Evolutionary conservation across 768 basidiomycete species (phyloP).

Genomic region (Termitomyces eurrhizus): DNA sequence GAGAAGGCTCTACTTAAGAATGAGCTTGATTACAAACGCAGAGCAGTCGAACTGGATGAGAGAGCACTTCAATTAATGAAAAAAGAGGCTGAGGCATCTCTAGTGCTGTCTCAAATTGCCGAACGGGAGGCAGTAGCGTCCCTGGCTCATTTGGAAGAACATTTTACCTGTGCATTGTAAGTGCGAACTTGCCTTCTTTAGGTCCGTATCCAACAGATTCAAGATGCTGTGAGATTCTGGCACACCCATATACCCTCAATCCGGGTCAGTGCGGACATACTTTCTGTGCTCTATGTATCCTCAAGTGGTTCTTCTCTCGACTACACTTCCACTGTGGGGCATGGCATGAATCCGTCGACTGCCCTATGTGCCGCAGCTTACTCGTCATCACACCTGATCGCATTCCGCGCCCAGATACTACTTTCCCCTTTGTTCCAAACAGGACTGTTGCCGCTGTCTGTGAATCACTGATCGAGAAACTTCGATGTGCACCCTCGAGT

Average conservation of each 20-base stretch:
- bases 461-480: constrained; percentile 48
- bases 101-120: constrained; percentile 37
- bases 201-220: neutral
- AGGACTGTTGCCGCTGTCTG: constrained; percentile 50
- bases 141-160: constrained; percentile 55
- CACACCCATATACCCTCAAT: constrained; percentile 53
- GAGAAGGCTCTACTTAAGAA: constrained; percentile 31
- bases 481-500: constrained; percentile 32
- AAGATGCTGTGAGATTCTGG: constrained; percentile 67
- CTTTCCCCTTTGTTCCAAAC: constrained; percentile 65
- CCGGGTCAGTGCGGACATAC: constrained; percentile 62
- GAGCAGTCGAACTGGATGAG: constrained; percentile 35
- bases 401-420: constrained; percentile 43
- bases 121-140: constrained; percentile 37
- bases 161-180: constrained; percentile 63
- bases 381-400: constrained; percentile 49
- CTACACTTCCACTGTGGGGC: constrained; percentile 57
- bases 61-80: constrained; percentile 33
- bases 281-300: constrained; percentile 62
- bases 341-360: constrained; percentile 68
- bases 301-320: constrained; percentile 68
- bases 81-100: constrained; percentile 38
- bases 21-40: constrained; percentile 37
- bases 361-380: constrained; percentile 59
- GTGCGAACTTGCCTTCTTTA: constrained; percentile 19